These are phyloP conservation scores for Saccharomycopsis javanensis DNA, from an alignment of 805 yeast genomes.

Conservation along the genomic window DNA sequence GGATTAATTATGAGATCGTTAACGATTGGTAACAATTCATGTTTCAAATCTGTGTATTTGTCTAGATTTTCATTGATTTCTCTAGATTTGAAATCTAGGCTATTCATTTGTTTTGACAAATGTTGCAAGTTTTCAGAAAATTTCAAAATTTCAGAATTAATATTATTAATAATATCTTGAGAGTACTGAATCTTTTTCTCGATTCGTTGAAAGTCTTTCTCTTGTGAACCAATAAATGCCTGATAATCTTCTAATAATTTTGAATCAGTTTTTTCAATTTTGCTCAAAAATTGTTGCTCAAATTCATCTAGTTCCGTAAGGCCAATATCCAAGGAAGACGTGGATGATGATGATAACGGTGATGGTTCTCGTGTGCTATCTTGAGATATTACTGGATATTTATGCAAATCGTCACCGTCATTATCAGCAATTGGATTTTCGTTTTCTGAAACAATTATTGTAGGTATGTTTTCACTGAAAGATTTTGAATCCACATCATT, in stretches of 20 bases:
- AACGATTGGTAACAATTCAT: conserved; percentile 61
- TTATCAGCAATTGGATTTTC: neutral
- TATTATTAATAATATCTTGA: conserved; percentile 23
- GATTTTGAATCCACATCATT: neutral
- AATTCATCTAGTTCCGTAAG: conserved; percentile 1
- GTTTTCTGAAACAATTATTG: neutral
- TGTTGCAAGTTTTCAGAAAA: conserved; percentile 35
- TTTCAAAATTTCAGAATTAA: conserved; percentile 41
- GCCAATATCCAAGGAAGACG: neutral
- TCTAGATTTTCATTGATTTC: conserved; percentile 38
- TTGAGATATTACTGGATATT: neutral
- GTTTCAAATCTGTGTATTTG: conserved; percentile 38
- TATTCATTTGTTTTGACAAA: conserved; percentile 52
- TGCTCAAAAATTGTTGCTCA: neutral
- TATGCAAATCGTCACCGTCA: neutral
- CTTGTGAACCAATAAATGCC: neutral
- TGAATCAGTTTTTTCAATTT: neutral
- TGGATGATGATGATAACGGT: neutral
- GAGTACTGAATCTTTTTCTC: neutral
- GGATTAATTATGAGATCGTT: conserved; percentile 73
- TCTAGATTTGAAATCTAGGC: conserved; percentile 44
- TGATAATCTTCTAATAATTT: neutral
- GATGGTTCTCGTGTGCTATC: neutral
- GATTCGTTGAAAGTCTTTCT: neutral
- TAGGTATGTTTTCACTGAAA: neutral